Evolutionary conservation across 305 asterid species (phyloP).

Genomic region (Rubia balearica): DNA sequence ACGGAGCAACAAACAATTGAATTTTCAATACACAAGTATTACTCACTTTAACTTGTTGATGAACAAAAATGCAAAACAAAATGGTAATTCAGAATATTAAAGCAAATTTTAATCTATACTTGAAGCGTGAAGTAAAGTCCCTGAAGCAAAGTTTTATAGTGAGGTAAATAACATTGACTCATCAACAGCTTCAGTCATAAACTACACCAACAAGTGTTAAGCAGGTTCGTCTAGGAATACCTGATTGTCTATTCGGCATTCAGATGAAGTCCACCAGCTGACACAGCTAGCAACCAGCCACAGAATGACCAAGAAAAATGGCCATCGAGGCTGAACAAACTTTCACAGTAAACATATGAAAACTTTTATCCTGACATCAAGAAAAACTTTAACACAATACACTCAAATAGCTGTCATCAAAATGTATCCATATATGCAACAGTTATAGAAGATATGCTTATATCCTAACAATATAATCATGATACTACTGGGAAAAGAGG

Average conservation of each 20-base stretch:
- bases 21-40: too few species aligned
- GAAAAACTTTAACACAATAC: not conserved
- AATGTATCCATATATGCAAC: not conserved
- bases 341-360: not conserved
- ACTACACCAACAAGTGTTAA: conserved; percentile 18
- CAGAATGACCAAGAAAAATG: conserved; percentile 9
- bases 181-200: too few species aligned
- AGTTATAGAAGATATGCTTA: too few species aligned
- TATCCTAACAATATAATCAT: not conserved
- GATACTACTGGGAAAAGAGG: too few species aligned
- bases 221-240: conserved; percentile 18
- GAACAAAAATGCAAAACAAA: too few species aligned
- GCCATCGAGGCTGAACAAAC: not conserved
- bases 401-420: conserved; percentile 7
- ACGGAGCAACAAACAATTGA: too few species aligned
- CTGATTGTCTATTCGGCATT: conserved; percentile 97
- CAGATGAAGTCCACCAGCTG: conserved; percentile 95
- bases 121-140: too few species aligned
- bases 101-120: too few species aligned
- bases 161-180: too few species aligned
- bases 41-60: too few species aligned
- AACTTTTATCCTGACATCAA: not conserved
- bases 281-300: conserved; percentile 53
- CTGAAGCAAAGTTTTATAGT: too few species aligned
- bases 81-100: too few species aligned